phyloP scores from a whole-genome alignment of 1,284 basidiomycete species.

The Wallemia hederae region DNA sequence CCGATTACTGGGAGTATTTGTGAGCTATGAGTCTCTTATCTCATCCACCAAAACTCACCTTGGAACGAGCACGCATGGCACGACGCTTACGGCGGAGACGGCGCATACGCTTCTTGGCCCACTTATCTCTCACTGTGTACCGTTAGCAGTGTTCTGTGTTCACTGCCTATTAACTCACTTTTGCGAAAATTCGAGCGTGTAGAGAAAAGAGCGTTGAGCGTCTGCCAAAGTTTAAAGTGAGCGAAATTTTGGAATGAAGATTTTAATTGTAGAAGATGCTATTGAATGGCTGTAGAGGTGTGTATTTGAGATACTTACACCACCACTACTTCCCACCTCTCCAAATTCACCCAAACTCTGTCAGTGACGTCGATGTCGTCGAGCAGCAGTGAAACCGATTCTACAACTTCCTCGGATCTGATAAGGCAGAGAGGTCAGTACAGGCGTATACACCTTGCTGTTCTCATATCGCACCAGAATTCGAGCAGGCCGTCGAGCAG shows the following conservation, averaged over 20 bases:
- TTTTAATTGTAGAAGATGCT: too few relatives aligned
- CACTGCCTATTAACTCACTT: not conserved
- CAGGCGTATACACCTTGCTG: too few relatives aligned
- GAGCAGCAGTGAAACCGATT: not conserved
- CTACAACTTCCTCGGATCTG: not conserved
- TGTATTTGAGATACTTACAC: too few relatives aligned
- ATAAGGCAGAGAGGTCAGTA: not conserved
- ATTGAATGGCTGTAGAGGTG: too few relatives aligned
- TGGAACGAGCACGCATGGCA: not conserved
- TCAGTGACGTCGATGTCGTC: not conserved
- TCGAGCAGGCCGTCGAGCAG: not conserved
- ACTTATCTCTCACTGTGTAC: conserved; percentile 1
- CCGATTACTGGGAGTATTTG: not conserved
- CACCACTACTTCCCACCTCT: too few relatives aligned
- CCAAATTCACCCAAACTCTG: not conserved
- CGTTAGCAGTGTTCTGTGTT: not conserved
- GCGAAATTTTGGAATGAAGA: not conserved
- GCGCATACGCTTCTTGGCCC: conserved; percentile 1
- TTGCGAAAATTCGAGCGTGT: conserved; percentile 1
- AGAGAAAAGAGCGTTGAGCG: not conserved
- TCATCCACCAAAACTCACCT: not conserved
- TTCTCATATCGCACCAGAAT: too few relatives aligned
- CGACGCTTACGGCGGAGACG: conserved; percentile 1
- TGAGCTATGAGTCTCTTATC: not conserved
- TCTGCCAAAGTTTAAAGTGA: not conserved